phyloP scores from a whole-genome alignment of 2,329 filamentous ascomycete species.

The Fusarium subglutinans region DNA sequence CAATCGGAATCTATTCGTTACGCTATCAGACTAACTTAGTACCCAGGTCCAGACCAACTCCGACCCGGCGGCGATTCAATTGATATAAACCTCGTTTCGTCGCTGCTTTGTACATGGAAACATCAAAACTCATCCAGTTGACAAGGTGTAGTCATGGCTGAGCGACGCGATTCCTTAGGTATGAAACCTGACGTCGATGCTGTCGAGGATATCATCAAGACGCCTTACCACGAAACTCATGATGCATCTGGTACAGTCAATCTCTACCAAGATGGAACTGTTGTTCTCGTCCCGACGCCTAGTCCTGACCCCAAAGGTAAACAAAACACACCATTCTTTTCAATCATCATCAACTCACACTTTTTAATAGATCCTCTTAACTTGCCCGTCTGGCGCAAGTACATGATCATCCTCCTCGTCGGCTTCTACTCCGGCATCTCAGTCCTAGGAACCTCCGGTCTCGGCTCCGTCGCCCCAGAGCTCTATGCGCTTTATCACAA shows the following conservation, averaged over 20 bases:
- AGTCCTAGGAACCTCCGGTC: slow-evolving; percentile 9
- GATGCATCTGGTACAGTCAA: slow-evolving; percentile 9
- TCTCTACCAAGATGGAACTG: slow-evolving; percentile 3
- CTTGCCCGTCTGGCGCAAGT: slow-evolving; percentile 2
- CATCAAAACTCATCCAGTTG: not conserved
- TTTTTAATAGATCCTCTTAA: not conserved
- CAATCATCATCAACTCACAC: rapidly evolving
- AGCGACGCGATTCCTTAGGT: not conserved
- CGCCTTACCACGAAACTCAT: not conserved
- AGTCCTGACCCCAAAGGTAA: slow-evolving; percentile 15
- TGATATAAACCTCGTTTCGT: not conserved
- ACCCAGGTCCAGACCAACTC: not conserved
- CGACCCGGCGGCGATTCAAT: not conserved
- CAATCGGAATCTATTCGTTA: slow-evolving; percentile 14
- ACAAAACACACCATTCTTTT: rapidly evolving
- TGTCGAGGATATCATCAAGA: not conserved
- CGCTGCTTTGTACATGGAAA: rapidly evolving
- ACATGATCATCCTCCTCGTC: slow-evolving; percentile 5
- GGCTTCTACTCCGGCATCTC: slow-evolving; percentile 15
- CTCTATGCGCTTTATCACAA: not conserved
- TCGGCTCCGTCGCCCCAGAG: not conserved
- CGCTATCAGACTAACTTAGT: not conserved
- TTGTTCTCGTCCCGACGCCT: not conserved
- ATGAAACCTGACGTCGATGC: slow-evolving; percentile 3
- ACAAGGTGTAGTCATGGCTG: not conserved